Conservation (phyloP, 2,329 filamentous ascomycete species). For the Pseudocercospora macadamiae region DNA sequence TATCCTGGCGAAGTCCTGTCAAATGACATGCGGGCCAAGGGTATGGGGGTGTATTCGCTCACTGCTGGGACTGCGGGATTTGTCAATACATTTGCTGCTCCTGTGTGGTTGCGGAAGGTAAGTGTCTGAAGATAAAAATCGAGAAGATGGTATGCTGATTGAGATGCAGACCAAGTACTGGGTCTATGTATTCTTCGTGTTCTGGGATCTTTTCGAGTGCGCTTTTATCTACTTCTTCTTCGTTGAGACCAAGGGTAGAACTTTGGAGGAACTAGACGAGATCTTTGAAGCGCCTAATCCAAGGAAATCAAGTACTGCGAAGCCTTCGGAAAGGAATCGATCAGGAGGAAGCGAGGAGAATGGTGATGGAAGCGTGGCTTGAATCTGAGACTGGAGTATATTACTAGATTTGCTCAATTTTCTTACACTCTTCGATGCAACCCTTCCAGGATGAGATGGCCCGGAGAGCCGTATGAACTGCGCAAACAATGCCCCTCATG, state of each 20-base stretch:
- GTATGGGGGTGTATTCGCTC: conserved; percentile 45
- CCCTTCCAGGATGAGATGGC: too few species aligned
- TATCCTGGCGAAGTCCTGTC: conserved; percentile 48
- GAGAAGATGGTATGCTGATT: not conserved
- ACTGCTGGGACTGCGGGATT: conserved; percentile 47
- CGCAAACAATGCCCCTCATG: too few species aligned
- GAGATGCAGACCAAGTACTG: conserved; percentile 12
- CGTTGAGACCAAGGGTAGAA: conserved; percentile 37
- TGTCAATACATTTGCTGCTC: conserved; percentile 29
- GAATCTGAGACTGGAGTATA: too few species aligned
- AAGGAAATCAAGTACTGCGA: not conserved
- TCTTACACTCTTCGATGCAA: too few species aligned
- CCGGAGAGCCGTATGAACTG: too few species aligned
- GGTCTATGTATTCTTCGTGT: conserved; percentile 20
- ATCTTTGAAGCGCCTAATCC: not conserved
- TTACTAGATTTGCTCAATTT: too few species aligned
- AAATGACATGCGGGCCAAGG: conserved; percentile 46
- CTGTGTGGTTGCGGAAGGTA: conserved; percentile 16
- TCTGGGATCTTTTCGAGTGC: conserved; percentile 33
- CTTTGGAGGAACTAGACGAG: not conserved
- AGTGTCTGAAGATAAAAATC: not conserved
- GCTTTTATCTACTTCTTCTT: conserved; percentile 35
- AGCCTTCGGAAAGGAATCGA: not conserved
- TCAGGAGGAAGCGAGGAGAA: not conserved
- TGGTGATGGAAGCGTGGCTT: too few species aligned